A percentile compares a stretch with the other conserved stretches of the same genome.
phyloP scores from a whole-genome alignment of 192 early-diverging fungal species.

The Coemansia erecta region DNA sequence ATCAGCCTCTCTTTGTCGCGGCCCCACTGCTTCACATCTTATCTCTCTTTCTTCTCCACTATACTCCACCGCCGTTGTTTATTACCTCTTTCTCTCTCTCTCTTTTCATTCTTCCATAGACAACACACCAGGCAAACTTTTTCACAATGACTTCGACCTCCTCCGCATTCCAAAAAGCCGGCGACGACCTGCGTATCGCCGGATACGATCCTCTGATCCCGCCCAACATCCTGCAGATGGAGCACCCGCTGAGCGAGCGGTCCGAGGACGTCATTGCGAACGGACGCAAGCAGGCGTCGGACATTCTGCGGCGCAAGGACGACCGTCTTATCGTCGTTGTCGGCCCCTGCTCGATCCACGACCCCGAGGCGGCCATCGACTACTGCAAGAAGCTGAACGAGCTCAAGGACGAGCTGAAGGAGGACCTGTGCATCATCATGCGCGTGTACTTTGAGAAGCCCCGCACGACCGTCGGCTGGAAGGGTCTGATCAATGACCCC shows the following conservation, averaged over 20 bases:
- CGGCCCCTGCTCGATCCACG: conserved; percentile 97
- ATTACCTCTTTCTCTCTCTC: no score
- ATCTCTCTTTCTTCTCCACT: conserved; percentile 1
- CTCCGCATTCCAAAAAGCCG: conserved; percentile 50
- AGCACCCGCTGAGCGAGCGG: conserved; percentile 63
- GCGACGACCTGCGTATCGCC: conserved; percentile 83
- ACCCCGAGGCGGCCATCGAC: conserved; percentile 78
- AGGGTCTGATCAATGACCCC: conserved; percentile 82
- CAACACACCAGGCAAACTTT: not conserved
- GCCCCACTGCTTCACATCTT: not conserved
- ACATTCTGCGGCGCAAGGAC: conserved; percentile 75
- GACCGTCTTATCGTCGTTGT: conserved; percentile 89
- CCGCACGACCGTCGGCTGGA: conserved; percentile 91
- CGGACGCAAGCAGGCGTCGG: conserved; percentile 63
- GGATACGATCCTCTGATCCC: conserved; percentile 91
- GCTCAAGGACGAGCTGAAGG: conserved; percentile 62
- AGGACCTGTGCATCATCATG: conserved; percentile 89
- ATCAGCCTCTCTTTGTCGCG: not conserved
- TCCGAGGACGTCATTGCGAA: conserved; percentile 51
- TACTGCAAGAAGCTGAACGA: conserved; percentile 69
- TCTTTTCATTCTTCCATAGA: not conserved
- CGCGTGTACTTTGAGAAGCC: conserved; percentile 99
- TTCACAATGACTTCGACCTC: conserved; percentile 43
- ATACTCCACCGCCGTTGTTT: not conserved
- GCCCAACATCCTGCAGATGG: conserved; percentile 86